phyloP scores from a whole-genome alignment of 306 rosid genomes.

The Alnus rubra region DNA sequence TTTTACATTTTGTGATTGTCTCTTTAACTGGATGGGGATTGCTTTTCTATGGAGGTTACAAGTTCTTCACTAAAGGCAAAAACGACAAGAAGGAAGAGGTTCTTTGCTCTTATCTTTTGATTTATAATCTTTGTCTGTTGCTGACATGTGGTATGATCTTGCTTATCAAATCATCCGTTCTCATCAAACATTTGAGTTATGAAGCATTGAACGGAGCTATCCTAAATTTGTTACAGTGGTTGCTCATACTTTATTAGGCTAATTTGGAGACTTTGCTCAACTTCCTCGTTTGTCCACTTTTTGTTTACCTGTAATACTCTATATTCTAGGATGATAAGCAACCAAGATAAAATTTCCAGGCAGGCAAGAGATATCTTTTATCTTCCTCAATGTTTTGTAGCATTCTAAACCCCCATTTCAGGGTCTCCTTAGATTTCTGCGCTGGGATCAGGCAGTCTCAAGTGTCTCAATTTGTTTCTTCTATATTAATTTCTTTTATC shows the following conservation, averaged over 20 bases:
- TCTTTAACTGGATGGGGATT: conserved; percentile 57
- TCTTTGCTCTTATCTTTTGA: conserved; percentile 11
- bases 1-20: conserved; percentile 57
- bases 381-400: neutral
- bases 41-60: conserved; percentile 48
- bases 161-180: neutral
- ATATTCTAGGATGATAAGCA: too few species aligned
- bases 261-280: too few species aligned
- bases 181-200: neutral
- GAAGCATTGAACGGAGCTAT: neutral
- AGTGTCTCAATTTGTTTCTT: neutral
- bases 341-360: too few species aligned
- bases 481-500: too few species aligned
- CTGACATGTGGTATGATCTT: neutral
- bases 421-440: neutral
- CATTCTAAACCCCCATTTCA: neutral
- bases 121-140: conserved; percentile 1
- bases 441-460: neutral
- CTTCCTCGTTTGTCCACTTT: too few species aligned
- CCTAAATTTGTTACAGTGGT: neutral
- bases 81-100: conserved; percentile 59
- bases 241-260: too few species aligned
- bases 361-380: too few species aligned
- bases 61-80: conserved; percentile 45
- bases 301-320: too few species aligned